These are phyloP conservation scores for Rosa chinensis DNA, from an alignment of 306 rosid species.

Conservation along the genomic window DNA sequence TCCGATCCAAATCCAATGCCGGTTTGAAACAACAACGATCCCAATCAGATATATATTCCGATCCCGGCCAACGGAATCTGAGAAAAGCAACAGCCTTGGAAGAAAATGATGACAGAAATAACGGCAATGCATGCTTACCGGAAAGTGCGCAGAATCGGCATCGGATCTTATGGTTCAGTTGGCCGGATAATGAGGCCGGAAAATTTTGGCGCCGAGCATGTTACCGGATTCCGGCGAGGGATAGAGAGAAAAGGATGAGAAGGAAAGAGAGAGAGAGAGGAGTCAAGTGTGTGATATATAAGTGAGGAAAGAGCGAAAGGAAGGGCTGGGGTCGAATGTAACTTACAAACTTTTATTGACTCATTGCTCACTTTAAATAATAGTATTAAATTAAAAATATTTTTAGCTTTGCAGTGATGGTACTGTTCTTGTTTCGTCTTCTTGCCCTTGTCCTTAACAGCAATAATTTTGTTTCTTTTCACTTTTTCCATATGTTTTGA, in stretches of 20 bases:
- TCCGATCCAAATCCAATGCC: conserved; percentile 44
- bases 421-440: background rate
- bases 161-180: conserved; percentile 41
- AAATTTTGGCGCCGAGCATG: conserved; percentile 34
- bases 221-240: conserved; percentile 36
- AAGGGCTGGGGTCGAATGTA: background rate
- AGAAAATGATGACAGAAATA: background rate
- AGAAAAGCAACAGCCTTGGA: background rate
- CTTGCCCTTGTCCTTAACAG: background rate
- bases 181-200: conserved; percentile 34
- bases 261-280: background rate
- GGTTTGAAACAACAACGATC: background rate
- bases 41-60: conserved; percentile 12
- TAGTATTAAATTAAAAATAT: background rate
- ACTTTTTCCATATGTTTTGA: background rate
- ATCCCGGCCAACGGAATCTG: conserved; percentile 16
- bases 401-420: background rate
- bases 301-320: background rate
- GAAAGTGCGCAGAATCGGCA: conserved; percentile 22
- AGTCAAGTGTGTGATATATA: conserved; percentile 5
- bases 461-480: background rate
- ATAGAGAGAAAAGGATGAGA: background rate
- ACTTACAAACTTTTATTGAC: background rate
- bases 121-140: conserved; percentile 41
- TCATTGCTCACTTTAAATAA: background rate